Conservation (phyloP, 2,329 filamentous ascomycete species). For the Diaporthe sp. region DNA sequence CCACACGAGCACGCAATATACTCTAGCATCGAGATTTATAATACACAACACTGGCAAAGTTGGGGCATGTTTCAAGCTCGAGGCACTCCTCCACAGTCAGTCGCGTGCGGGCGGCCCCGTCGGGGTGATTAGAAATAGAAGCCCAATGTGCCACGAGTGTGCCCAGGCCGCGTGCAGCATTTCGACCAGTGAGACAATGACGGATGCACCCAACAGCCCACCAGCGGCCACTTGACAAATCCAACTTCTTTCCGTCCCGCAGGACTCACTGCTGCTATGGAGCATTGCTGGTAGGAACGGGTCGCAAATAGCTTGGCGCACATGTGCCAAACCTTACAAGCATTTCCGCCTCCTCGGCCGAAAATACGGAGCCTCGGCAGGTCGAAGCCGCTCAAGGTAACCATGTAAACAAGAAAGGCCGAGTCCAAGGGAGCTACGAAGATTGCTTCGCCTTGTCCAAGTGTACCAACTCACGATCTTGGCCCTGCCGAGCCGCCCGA, state of each 20-base stretch:
- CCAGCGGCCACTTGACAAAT: constrained; percentile 4
- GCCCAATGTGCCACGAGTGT: too few species aligned
- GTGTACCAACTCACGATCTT: not conserved
- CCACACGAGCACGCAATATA: constrained; percentile 27
- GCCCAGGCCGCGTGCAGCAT: not conserved
- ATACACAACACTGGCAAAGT: not conserved
- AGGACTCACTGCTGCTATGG: not conserved
- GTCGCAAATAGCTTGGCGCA: not conserved
- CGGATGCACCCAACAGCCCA: constrained; percentile 6
- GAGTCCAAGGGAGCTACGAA: not conserved
- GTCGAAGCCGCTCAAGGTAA: not conserved
- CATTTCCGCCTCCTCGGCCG: not conserved
- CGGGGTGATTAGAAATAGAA: constrained; percentile 28
- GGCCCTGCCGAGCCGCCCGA: not conserved
- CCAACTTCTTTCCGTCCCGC: not conserved
- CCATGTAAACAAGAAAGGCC: not conserved
- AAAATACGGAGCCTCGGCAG: not conserved
- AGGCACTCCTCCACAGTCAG: not conserved
- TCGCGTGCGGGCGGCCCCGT: not conserved
- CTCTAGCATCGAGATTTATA: constrained; percentile 8
- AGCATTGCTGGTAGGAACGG: not conserved
- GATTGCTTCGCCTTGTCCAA: not conserved
- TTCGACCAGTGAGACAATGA: not conserved
- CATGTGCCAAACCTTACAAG: not conserved
- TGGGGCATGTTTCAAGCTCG: constrained; percentile 3